phyloP scores from a whole-genome alignment of 2,329 filamentous ascomycete species.

The Zymoseptoria crescenta region DNA sequence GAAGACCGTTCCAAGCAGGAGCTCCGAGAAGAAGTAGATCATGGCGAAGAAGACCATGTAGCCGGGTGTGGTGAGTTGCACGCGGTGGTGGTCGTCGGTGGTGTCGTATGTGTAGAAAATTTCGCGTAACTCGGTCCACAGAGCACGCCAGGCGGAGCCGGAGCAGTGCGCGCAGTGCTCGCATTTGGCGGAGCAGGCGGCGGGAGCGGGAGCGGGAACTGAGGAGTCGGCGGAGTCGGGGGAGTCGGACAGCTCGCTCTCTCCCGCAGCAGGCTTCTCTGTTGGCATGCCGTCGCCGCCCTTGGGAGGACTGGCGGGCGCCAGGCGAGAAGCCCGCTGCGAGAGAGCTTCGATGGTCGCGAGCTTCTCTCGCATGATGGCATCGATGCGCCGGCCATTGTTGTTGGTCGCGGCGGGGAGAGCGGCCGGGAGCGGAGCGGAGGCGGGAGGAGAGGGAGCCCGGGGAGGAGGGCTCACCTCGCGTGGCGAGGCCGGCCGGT shows the following conservation, averaged over 20 bases:
- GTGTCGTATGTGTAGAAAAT: slow-evolving; percentile 23
- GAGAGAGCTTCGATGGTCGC: not conserved
- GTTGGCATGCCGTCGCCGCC: not conserved
- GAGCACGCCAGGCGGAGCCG: slow-evolving; percentile 20
- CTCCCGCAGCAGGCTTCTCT: not conserved
- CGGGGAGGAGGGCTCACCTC: not conserved
- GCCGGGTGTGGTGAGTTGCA: slow-evolving; percentile 34
- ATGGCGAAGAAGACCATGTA: slow-evolving; percentile 35
- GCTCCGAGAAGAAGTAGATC: slow-evolving; percentile 40
- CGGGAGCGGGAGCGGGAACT: not conserved
- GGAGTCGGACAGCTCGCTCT: not conserved
- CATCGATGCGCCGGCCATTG: not conserved
- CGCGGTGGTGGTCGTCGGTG: slow-evolving; percentile 10
- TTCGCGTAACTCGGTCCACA: slow-evolving; percentile 24
- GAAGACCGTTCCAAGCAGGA: slow-evolving; percentile 31
- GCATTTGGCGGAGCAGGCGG: slow-evolving; percentile 9
- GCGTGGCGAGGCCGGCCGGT: not conserved
- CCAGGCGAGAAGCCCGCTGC: not conserved
- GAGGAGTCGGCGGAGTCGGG: not conserved
- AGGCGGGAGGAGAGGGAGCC: not conserved
- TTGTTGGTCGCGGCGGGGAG: not conserved
- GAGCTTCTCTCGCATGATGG: not conserved
- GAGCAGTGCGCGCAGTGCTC: slow-evolving; percentile 21
- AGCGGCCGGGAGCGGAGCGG: not conserved
- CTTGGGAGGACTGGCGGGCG: not conserved